These are phyloP conservation scores for Aspergillus campestris DNA, from an alignment of 495 filamentous ascomycete genomes.

Conservation along the genomic window DNA sequence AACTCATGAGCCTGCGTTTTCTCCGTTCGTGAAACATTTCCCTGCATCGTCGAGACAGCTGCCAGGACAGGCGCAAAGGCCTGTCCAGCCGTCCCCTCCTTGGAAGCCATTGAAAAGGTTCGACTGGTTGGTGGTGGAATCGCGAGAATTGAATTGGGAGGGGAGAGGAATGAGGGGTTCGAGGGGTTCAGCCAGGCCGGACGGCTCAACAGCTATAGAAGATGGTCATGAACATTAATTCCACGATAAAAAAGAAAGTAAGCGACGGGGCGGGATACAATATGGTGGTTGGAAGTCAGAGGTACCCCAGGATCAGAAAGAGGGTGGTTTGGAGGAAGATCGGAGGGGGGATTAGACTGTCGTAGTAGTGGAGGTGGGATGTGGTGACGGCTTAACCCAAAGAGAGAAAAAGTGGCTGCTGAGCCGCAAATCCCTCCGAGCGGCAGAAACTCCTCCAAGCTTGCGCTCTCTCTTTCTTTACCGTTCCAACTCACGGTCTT, in stretches of 20 bases:
- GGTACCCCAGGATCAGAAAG: conserved; percentile 3
- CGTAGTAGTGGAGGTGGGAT: conserved; percentile 30
- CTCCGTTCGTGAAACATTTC: conserved; percentile 69
- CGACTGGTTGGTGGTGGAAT: conserved; percentile 8
- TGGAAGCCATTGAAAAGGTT: conserved; percentile 55
- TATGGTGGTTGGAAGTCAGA: not conserved
- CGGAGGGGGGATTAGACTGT: conserved; percentile 4
- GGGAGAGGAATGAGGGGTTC: conserved; percentile 9
- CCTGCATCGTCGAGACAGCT: conserved; percentile 83
- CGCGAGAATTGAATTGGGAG: conserved; percentile 10
- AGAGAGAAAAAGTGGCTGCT: conserved; percentile 18
- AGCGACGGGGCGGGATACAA: not conserved
- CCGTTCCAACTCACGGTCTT: not conserved
- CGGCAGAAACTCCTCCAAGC: conserved; percentile 6
- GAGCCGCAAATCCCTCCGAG: conserved; percentile 13
- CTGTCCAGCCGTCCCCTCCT: conserved; percentile 47
- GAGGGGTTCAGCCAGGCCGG: conserved; percentile 22
- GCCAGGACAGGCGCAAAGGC: conserved; percentile 77
- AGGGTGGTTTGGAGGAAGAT: conserved; percentile 9
- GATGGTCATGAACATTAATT: conserved; percentile 20
- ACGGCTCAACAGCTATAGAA: conserved; percentile 18
- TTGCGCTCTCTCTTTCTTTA: conserved; percentile 5
- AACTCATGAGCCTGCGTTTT: conserved; percentile 87
- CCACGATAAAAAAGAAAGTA: conserved; percentile 4
- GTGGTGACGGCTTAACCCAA: conserved; percentile 22